Evolutionary conservation across 345 rosid genomes (phyloP).

Genomic region (Diplotaxis tenuifolia): DNA sequence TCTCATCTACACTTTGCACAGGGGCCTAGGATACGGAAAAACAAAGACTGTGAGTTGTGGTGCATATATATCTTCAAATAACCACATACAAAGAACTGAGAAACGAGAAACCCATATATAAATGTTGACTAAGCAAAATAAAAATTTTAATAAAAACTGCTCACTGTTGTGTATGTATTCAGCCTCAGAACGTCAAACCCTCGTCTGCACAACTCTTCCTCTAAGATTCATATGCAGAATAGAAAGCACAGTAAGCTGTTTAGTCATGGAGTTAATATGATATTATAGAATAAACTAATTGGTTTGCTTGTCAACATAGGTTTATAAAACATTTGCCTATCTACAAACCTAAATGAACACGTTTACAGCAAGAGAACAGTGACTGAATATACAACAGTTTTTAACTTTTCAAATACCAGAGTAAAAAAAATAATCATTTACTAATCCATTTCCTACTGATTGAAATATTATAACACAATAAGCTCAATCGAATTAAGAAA

Average conservation of each 20-base stretch:
- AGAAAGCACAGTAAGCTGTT: conserved; percentile 11
- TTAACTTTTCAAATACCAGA: not conserved
- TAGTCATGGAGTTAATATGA: conserved; percentile 11
- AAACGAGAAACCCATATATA: not conserved
- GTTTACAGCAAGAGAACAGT: not conserved
- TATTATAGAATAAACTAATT: not conserved
- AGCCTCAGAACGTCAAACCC: conserved; percentile 91
- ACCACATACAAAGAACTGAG: conserved; percentile 4
- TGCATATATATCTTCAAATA: not conserved
- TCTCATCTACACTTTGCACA: conserved; percentile 61
- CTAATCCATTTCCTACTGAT: not conserved
- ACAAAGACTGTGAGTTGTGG: conserved; percentile 1
- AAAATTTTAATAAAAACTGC: conserved; percentile 37
- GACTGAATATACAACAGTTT: not conserved
- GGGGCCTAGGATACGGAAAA: conserved; percentile 53
- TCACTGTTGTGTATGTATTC: conserved; percentile 92
- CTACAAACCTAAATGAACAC: not conserved
- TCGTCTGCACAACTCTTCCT: conserved; percentile 74
- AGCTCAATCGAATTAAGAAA: not conserved
- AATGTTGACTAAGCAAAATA: not conserved
- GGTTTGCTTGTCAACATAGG: not conserved
- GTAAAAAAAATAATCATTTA: not conserved
- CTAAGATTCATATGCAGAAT: conserved; percentile 49
- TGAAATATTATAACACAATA: not conserved
- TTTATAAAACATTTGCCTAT: not conserved